Base-by-base conservation (phyloP, 192 early-diverging fungal species). In the Backusella sp. region DNA sequence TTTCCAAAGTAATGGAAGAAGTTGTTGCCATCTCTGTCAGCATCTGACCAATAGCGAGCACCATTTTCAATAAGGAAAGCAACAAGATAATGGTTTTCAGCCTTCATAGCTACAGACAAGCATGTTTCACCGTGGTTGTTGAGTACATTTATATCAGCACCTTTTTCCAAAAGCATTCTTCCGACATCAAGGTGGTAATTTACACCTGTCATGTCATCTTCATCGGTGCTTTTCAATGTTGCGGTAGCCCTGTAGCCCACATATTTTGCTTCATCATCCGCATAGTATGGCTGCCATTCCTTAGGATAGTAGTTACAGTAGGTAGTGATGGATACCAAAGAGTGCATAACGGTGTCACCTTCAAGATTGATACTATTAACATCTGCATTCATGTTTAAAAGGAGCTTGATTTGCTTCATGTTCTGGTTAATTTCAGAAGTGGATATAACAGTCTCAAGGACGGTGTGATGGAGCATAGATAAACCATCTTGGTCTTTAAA, bases 401-500 rank as follows among this genome's bases (percentile, higher is more conserved):
- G 72, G 11, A 75, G 37, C 21, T 35, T 30, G 11, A 71, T 59
- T 39, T 77, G 83, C 39, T 44, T 52, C 21, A 81, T 65, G 37
- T 79, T 69, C 2, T 66, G 49, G 3, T 79, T 49, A 12, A 76
- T 73, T 79, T 88, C 87, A 23, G 79, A 37, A 15, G 28, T 14
- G 4, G 41, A 77, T 3, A n/a, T 35, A 28, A 80, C 32, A 0
- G 7, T n/a, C 42, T 76, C 74, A 9, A 12, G 17, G 14, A 80
- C 69, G 59, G 67, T 53, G 21, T 74, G 62, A 76, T 89, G 88
- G 15, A 89, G 70, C 82, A 89, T 82, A 1, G 82, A 83, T 21
- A 36, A 68, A 26, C 88, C 88, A 15, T 86, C 53, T 42, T 87
- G 74, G 66, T 89, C 84, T 19, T 80, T 74, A 69, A 82, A 86